Evolutionary conservation across 495 filamentous ascomycete species (phyloP), one percentile per base, ranked within the genome.

Genomic region (Rusavskia elegans): DNA sequence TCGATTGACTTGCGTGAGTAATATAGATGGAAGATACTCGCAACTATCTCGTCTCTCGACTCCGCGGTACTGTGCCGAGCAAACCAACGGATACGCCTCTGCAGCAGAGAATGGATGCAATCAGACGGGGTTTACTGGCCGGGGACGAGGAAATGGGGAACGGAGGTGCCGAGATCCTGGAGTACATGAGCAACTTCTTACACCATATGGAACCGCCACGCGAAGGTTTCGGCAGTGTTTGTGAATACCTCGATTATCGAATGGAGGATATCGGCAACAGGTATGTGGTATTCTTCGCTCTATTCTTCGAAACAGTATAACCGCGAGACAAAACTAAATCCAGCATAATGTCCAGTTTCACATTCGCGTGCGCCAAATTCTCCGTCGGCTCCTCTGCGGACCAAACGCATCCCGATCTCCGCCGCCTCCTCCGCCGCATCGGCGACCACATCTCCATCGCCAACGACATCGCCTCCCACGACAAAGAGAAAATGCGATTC

Each of bases 401-500:
- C 19, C n/a, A 49, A 16, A 23, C 45, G 7, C 44, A 55, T 40
- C 45, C 44, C 5, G 20, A 20, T 1, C 20, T 56, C 29, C 14
- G 20, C 0, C 13, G 7, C 21, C 52, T 50, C 38, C 44, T 59
- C 3, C 45, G 54, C 3, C 37, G 45, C 1, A 19, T 53, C 32
- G 52, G 51, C 23, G 54, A 59, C 21, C 54, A 56, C 44, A 52
- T 59, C 20, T 53, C 53, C 25, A 20, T 59, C 10, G 50, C 41
- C 17, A 59, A 59, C 35, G 57, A 59, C 32, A 44, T 59, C 35
- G 57, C 39, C 0, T 59, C 57, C 2, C 56, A 48, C 37, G 57
- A 49, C 9, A 59, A 56, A 45, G 57, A 59, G 41, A 53, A 53
- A 17, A 13, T 13, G 45, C 27, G 5, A 1, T 56, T 49, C 23